Percentiles rank a stretch among this genome's conserved stretches.
Conservation (phyloP, 495 filamentous ascomycete species). For the Penicillium macrosclerotiorum region DNA sequence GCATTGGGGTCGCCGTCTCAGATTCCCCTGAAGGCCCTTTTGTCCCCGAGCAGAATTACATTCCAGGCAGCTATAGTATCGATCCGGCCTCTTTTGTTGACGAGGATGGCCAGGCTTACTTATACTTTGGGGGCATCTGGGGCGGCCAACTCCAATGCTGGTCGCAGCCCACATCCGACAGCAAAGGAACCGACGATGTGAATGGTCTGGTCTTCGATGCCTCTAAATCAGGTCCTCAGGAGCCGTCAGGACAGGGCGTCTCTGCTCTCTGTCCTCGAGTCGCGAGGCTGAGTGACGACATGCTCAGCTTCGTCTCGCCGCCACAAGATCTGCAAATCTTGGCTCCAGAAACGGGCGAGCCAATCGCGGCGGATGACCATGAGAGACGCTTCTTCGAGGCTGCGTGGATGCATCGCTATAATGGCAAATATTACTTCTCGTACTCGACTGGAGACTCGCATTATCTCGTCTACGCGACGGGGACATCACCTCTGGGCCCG, state of each 20-base stretch:
- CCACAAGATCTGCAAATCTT: constrained; percentile 56
- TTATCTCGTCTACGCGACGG: constrained; percentile 63
- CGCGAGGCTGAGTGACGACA: constrained; percentile 59
- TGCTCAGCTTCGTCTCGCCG: constrained; percentile 53
- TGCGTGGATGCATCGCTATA: constrained; percentile 68
- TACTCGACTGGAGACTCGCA: constrained; percentile 77
- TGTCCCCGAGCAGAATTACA: constrained; percentile 31
- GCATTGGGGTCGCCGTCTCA: constrained; percentile 54
- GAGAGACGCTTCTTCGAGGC: constrained; percentile 77
- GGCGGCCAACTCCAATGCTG: constrained; percentile 67
- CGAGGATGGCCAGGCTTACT: constrained; percentile 46
- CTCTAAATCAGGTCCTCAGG: constrained; percentile 44
- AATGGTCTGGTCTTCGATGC: constrained; percentile 45
- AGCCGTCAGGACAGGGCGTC: constrained; percentile 48
- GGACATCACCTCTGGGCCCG: constrained; percentile 60
- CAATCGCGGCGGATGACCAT: constrained; percentile 61
- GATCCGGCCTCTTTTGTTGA: constrained; percentile 52
- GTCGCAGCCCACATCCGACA: constrained; percentile 14
- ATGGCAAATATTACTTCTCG: constrained; percentile 67
- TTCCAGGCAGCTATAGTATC: constrained; percentile 45
- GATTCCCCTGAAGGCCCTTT: constrained; percentile 48
- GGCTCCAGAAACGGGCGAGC: constrained; percentile 53
- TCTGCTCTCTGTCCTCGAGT: constrained; percentile 58
- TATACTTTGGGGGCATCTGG: constrained; percentile 61
- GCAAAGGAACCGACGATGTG: not conserved